Evolutionary conservation across 2,329 filamentous ascomycete genomes (phyloP).

Genomic region (Fusarium denticulatum): DNA sequence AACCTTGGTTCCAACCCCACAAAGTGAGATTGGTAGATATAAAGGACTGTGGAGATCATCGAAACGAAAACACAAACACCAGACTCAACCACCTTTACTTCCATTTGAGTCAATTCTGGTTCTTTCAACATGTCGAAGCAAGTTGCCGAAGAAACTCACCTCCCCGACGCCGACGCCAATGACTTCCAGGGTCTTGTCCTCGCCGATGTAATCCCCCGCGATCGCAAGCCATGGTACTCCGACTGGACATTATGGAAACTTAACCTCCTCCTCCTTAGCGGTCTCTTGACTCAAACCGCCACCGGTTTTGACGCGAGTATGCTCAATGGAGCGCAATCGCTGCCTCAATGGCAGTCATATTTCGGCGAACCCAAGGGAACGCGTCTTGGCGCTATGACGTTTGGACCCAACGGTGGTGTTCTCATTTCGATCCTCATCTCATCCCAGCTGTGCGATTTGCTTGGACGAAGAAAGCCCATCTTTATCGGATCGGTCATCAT

Average conservation of each 20-base stretch:
- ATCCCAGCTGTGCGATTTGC: slow-evolving; percentile 43
- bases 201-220: slow-evolving; percentile 35
- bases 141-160: slow-evolving; percentile 13
- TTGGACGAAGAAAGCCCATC: slow-evolving; percentile 44
- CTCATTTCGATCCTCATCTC: slow-evolving; percentile 40
- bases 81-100: background rate
- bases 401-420: slow-evolving; percentile 38
- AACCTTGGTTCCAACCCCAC: background rate
- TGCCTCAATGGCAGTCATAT: slow-evolving; percentile 45
- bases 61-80: background rate
- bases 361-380: slow-evolving; percentile 44
- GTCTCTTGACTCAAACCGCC: slow-evolving; percentile 46
- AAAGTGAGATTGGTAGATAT: slow-evolving; percentile 8
- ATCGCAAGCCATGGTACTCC: slow-evolving; percentile 38
- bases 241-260: slow-evolving; percentile 43
- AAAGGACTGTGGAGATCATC: slow-evolving; percentile 19
- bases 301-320: slow-evolving; percentile 48
- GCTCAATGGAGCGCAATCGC: slow-evolving; percentile 48
- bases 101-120: background rate
- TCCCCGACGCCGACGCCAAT: slow-evolving; percentile 19
- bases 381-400: slow-evolving; percentile 46
- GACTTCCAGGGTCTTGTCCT: slow-evolving; percentile 41
- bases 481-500: slow-evolving; percentile 42
- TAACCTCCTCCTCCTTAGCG: slow-evolving; percentile 46
- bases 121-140: no score